A percentile compares a stretch with the other conserved stretches of the same genome.
Conservation (phyloP, 495 filamentous ascomycete genomes). For the Penicillium subrubescens region DNA sequence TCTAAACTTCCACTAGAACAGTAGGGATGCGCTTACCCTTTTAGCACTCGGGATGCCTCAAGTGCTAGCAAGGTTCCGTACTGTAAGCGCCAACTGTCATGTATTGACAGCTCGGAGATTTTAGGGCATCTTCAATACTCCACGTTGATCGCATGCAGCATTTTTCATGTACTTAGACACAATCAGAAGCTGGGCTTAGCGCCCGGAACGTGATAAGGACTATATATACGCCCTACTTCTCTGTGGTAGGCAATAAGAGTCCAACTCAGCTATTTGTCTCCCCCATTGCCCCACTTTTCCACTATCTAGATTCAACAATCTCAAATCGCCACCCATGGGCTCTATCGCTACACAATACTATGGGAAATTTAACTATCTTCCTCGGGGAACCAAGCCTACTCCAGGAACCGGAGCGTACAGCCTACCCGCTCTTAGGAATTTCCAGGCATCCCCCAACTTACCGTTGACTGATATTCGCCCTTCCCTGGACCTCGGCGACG, state of each 20-base stretch:
- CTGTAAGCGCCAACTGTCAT: background rate
- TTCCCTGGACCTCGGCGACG: background rate
- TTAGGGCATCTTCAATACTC: background rate
- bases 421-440: background rate
- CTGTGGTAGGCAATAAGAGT: background rate
- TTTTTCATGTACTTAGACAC: background rate
- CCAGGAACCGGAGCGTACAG: background rate
- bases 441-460: background rate
- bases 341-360: background rate
- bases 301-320: background rate
- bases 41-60: background rate
- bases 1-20: background rate
- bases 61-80: background rate
- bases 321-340: background rate
- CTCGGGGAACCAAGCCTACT: background rate
- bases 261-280: background rate
- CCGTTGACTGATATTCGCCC: background rate
- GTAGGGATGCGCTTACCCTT: background rate
- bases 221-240: background rate
- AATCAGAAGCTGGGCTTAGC: background rate
- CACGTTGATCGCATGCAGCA: background rate
- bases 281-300: background rate
- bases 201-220: background rate
- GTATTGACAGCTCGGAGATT: background rate
- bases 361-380: background rate